phyloP scores from a whole-genome alignment of 140 eudicot genomes.

The Bidens hawaiensis region DNA sequence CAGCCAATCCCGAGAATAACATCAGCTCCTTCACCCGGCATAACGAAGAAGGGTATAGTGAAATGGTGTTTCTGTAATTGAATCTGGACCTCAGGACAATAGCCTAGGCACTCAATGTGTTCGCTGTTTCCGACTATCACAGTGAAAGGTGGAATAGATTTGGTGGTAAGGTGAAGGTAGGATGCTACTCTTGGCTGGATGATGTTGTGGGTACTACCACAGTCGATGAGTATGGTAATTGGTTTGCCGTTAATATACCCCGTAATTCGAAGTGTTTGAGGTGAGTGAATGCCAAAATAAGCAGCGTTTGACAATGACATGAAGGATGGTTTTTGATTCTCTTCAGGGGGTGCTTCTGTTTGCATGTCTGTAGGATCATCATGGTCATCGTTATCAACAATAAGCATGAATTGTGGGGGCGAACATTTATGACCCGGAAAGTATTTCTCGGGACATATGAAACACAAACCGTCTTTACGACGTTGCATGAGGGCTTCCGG shows the following conservation, averaged over 20 bases:
- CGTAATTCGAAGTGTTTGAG: not conserved
- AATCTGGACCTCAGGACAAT: not conserved
- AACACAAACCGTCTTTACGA: no score
- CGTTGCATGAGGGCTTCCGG: not conserved
- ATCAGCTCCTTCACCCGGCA: not conserved
- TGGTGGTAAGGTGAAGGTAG: no score
- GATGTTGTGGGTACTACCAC: no score
- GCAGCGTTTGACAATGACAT: not conserved
- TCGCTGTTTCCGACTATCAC: not conserved
- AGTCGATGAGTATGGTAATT: not conserved
- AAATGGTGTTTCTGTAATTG: not conserved
- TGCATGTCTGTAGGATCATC: no score
- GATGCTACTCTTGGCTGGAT: no score
- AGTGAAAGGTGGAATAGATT: not conserved
- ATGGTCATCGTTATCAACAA: no score
- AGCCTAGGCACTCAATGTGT: not conserved
- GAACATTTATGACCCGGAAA: no score
- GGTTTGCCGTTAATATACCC: not conserved
- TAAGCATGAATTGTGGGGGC: no score
- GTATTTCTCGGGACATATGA: not conserved
- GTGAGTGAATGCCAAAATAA: no score
- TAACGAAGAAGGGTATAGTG: not conserved
- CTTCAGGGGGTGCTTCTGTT: no score
- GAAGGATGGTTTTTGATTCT: not conserved
- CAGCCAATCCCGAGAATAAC: not conserved